Evolutionary conservation across 192 early-diverging fungal genomes (phyloP).

Genomic region (Coemansia sp.): DNA sequence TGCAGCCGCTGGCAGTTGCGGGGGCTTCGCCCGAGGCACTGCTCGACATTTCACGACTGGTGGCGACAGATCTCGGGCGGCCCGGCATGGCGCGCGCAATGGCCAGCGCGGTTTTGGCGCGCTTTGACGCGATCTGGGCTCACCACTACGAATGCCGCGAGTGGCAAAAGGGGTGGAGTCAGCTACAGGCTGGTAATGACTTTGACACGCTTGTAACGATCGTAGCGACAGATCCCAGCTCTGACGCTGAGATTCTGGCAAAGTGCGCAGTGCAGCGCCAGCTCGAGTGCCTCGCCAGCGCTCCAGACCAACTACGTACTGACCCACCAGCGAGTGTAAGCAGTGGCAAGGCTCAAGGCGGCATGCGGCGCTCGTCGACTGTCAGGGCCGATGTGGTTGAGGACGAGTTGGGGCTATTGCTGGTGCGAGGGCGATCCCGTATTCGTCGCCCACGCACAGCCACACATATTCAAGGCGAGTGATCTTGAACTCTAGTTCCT

Average conservation of each 20-base stretch:
- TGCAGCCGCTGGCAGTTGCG: constrained; percentile 40
- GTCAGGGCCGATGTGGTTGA: background rate
- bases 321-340: background rate
- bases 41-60: constrained; percentile 21
- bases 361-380: background rate
- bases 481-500: background rate
- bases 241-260: background rate
- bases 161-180: constrained; percentile 41
- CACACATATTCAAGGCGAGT: background rate
- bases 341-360: background rate
- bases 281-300: constrained; percentile 8
- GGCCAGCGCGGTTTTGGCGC: constrained; percentile 11
- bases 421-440: constrained; percentile 19
- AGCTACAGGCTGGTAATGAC: constrained; percentile 11
- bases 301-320: constrained; percentile 3
- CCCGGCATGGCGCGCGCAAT: constrained; percentile 17
- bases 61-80: constrained; percentile 11
- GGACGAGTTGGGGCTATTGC: constrained; percentile 32
- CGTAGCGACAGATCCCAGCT: background rate
- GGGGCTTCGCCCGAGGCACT: constrained; percentile 34
- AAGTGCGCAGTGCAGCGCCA: constrained; percentile 1
- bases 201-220: too few species aligned
- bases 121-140: constrained; percentile 40
- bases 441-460: background rate
- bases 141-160: constrained; percentile 27